These are phyloP conservation scores for Datura wrightii DNA, from an alignment of 257 asterid species.

Conservation along the genomic window DNA sequence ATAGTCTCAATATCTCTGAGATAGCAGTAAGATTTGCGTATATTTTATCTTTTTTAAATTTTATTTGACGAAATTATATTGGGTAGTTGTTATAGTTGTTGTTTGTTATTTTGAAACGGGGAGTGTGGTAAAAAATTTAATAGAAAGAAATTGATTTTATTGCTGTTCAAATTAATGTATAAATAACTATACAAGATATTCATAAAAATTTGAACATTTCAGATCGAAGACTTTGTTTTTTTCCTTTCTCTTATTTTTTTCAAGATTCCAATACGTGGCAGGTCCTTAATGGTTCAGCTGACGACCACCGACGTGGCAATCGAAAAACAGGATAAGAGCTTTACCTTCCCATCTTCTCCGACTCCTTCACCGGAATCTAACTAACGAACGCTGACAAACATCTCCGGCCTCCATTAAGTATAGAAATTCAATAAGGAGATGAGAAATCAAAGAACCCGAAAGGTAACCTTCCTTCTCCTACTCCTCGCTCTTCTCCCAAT, in stretches of 20 bases:
- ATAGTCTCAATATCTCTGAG: too few relatives aligned
- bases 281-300: not conserved
- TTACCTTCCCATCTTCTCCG: not conserved
- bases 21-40: too few relatives aligned
- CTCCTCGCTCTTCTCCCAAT: constrained; percentile 54
- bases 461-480: constrained; percentile 48
- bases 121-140: too few relatives aligned
- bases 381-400: not conserved
- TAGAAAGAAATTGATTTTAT: too few relatives aligned
- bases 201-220: too few relatives aligned
- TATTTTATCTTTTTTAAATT: too few relatives aligned
- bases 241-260: not conserved
- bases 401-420: not conserved
- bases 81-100: too few relatives aligned
- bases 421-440: constrained; percentile 42
- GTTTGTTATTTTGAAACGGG: too few relatives aligned
- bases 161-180: too few relatives aligned
- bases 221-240: not conserved
- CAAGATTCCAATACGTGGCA: constrained; percentile 25
- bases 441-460: constrained; percentile 45
- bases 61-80: too few relatives aligned
- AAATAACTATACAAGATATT: too few relatives aligned
- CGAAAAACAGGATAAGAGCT: constrained; percentile 17
- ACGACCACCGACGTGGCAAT: constrained; percentile 20
- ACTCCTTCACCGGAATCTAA: constrained; percentile 1